Conservation (phyloP, 176 grass and related monocot genomes). For the Pontederia crassipes region DNA sequence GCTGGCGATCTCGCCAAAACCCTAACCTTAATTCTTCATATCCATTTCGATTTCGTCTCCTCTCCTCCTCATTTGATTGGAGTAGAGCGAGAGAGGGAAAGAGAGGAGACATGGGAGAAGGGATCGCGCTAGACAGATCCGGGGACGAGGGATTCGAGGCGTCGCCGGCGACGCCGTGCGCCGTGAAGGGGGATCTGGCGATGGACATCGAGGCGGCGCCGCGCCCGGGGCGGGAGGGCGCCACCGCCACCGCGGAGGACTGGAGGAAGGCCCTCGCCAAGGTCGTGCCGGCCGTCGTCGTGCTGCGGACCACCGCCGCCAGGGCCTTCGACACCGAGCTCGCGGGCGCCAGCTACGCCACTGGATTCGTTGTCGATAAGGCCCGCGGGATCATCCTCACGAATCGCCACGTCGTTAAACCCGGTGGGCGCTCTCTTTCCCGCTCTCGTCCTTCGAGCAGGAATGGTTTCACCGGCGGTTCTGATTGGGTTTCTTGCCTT, state of each 20-base stretch:
- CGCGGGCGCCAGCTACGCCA: constrained; percentile 93
- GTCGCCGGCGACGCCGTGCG: not conserved
- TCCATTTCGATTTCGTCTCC: too few species aligned
- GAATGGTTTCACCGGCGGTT: not conserved
- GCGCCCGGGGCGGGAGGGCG: constrained; percentile 15
- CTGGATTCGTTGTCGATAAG: constrained; percentile 95
- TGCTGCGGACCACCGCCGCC: constrained; percentile 84
- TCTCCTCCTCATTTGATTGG: not conserved
- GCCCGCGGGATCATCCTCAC: constrained; percentile 87
- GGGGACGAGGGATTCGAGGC: constrained; percentile 15
- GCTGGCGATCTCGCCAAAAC: too few species aligned
- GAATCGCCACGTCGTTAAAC: constrained; percentile 94
- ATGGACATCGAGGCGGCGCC: constrained; percentile 62
- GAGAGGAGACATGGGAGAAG: constrained; percentile 1
- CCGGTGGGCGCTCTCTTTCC: constrained; percentile 32
- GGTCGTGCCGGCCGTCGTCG: constrained; percentile 90
- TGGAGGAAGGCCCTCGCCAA: constrained; percentile 67
- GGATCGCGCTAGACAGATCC: constrained; percentile 9
- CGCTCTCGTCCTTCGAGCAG: not conserved
- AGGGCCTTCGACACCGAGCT: constrained; percentile 89
- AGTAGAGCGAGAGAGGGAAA: not conserved
- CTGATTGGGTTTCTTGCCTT: not conserved
- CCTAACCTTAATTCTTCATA: too few species aligned
- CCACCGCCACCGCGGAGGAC: constrained; percentile 70
- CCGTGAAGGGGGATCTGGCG: constrained; percentile 31